Percentiles rank a stretch among this genome's conserved stretches.
Conservation (phyloP, 305 asterid genomes). For the Fraxinus dipetala region DNA sequence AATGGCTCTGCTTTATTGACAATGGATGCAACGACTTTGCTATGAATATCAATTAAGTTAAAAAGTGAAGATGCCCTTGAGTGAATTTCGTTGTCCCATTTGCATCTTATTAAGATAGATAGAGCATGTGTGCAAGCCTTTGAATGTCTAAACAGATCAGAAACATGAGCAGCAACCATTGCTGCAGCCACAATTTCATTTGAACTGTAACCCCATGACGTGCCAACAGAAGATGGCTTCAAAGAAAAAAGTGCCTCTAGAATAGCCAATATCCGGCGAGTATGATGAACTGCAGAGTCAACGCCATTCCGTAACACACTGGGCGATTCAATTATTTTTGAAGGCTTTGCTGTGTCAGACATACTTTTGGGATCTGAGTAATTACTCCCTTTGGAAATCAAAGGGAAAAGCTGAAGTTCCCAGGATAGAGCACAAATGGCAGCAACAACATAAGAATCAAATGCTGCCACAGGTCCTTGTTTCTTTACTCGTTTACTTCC, state of each 20-base stretch:
- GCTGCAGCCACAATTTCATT: conserved; percentile 98
- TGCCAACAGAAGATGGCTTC: conserved; percentile 88
- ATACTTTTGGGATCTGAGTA: conserved; percentile 32
- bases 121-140: conserved; percentile 95
- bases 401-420: conserved; percentile 87
- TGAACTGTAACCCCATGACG: conserved; percentile 91
- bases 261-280: conserved; percentile 78
- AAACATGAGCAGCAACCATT: conserved; percentile 98
- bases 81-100: conserved; percentile 87
- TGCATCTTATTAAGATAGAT: conserved; percentile 73
- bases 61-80: conserved; percentile 88
- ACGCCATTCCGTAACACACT: conserved; percentile 58
- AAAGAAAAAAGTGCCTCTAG: conserved; percentile 94
- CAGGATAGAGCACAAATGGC: conserved; percentile 97
- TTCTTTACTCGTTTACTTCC: conserved; percentile 54
- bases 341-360: conserved; percentile 37
- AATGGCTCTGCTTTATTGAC: conserved; percentile 91
- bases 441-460: conserved; percentile 95
- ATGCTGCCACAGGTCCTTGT: conserved; percentile 94
- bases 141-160: conserved; percentile 86
- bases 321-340: conserved; percentile 45
- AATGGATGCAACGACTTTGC: conserved; percentile 90
- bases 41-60: conserved; percentile 86
- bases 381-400: conserved; percentile 61
- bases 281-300: conserved; percentile 80